A percentile compares a stretch with the other conserved stretches of the same genome.
Evolutionary conservation across 179 eudicot species (phyloP).

Genomic region (Spergularia azorica): DNA sequence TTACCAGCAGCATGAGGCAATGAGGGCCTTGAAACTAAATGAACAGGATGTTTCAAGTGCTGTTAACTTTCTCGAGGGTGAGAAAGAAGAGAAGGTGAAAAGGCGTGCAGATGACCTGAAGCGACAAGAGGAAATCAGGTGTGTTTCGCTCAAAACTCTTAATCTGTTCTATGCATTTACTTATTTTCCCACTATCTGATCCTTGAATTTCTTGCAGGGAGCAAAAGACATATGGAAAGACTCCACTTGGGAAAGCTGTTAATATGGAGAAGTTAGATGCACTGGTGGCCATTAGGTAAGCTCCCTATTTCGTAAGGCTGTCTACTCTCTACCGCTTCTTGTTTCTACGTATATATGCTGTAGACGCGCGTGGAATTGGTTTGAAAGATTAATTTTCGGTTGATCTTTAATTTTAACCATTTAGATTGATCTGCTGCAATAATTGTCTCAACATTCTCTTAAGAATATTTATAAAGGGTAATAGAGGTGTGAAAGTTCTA

Average conservation of each 20-base stretch:
- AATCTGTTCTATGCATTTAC: neutral
- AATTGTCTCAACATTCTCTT: constrained; percentile 1
- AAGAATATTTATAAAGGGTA: neutral
- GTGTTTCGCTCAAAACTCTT: constrained; percentile 12
- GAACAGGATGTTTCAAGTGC: constrained; percentile 72
- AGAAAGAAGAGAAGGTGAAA: constrained; percentile 53
- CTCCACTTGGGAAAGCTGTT: constrained; percentile 76
- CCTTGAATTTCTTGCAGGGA: constrained; percentile 54
- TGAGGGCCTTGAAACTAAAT: constrained; percentile 80
- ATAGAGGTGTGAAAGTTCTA: neutral
- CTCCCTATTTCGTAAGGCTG: neutral
- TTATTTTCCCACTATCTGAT: constrained; percentile 7
- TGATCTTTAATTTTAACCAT: no score
- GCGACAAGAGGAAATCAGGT: constrained; percentile 66
- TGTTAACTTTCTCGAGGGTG: constrained; percentile 73
- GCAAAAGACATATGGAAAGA: constrained; percentile 75
- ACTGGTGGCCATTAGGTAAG: constrained; percentile 70
- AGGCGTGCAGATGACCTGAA: constrained; percentile 59
- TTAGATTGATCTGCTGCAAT: neutral
- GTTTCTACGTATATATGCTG: neutral
- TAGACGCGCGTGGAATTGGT: neutral
- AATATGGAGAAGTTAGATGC: constrained; percentile 58
- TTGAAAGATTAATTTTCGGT: neutral
- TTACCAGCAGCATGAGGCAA: constrained; percentile 67
- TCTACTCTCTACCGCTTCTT: neutral